Evolutionary conservation across 2,329 filamentous ascomycete species (phyloP).

Genomic region (Fusarium sp.): DNA sequence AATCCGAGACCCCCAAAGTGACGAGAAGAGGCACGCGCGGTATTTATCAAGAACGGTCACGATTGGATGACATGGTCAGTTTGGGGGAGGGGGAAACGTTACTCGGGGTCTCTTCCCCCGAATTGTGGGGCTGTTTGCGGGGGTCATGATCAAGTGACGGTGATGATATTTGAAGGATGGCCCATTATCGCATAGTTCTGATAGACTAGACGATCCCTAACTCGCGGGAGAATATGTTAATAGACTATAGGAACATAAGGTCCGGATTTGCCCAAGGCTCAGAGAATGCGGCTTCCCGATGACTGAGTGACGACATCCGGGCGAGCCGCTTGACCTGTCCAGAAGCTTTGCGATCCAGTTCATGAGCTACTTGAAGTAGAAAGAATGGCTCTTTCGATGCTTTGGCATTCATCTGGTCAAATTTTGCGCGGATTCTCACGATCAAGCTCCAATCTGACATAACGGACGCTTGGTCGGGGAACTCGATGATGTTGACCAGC

Average conservation of each 20-base stretch:
- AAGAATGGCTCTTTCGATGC: constrained; percentile 9
- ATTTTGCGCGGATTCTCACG: not conserved
- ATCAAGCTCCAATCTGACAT: constrained; percentile 5
- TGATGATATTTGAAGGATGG: not conserved
- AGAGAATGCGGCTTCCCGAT: not conserved
- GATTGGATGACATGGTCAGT: not conserved
- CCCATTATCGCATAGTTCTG: not conserved
- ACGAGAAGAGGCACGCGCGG: not conserved
- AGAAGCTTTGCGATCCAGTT: not conserved
- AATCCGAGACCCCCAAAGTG: not conserved
- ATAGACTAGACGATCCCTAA: no score
- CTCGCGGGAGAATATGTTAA: accelerated
- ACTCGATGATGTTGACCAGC: constrained; percentile 25
- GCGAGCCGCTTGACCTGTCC: not conserved
- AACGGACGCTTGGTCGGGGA: not conserved
- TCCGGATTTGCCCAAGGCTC: not conserved
- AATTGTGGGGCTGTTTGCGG: constrained; percentile 15
- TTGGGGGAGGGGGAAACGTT: constrained; percentile 11
- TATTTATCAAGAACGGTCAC: not conserved
- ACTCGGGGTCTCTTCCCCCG: constrained; percentile 26
- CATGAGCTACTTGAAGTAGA: not conserved
- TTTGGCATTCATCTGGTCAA: constrained; percentile 13
- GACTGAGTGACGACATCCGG: not conserved
- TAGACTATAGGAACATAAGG: not conserved
- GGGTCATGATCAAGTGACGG: not conserved